Evolutionary conservation across 768 basidiomycete genomes (phyloP), one percentile per base, ranked within the genome.

Genomic region (Collybia sordida): DNA sequence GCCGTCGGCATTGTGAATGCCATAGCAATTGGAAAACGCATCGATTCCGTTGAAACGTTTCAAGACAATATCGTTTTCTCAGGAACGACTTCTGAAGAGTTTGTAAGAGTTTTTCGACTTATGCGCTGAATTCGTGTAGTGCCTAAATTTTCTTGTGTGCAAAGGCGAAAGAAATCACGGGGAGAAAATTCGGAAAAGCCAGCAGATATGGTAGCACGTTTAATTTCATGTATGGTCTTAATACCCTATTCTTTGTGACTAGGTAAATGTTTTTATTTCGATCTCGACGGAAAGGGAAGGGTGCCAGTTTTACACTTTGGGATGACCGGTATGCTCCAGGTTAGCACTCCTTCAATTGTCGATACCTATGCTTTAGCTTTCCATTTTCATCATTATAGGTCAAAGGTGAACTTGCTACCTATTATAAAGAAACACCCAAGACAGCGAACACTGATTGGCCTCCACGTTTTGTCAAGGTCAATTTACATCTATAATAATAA

Each of bases 271-370:
- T 83, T 86, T 52, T 92, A 85, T 57, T 63, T 91, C 9, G 73
- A 77, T 38, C 72, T 91, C 2, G 76, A 80, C 24, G 86, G 86
- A 6, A 51, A 68, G 12, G 88, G 86, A 0, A 73, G 72, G 58
- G 63, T 79, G 54, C 88, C 88, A 3, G 83, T 90, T 2, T 66
- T 90, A 42, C 89, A 91, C 61, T 88, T 91, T 56, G 90, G 89
- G 2, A 92, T 91, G 90, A 90, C 88, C 1, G 89, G 89, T n/a
- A 86, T 83, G 81, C 71, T 91, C 27, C 83, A 86, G 69, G 85
- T 82, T 45, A 23, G 19, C 21, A 23, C 18, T 22, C 15, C 23
- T n/a, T 17, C 31, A 4, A 38, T 12, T 12, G 17, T 15, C 37
- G 2, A n/a, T n/a, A n/a, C n/a, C n/a, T 7, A 28, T 27, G 15